Evolutionary conservation across 352 stramenopile species (phyloP).

Genomic region (Saprolegnia diclina): DNA sequence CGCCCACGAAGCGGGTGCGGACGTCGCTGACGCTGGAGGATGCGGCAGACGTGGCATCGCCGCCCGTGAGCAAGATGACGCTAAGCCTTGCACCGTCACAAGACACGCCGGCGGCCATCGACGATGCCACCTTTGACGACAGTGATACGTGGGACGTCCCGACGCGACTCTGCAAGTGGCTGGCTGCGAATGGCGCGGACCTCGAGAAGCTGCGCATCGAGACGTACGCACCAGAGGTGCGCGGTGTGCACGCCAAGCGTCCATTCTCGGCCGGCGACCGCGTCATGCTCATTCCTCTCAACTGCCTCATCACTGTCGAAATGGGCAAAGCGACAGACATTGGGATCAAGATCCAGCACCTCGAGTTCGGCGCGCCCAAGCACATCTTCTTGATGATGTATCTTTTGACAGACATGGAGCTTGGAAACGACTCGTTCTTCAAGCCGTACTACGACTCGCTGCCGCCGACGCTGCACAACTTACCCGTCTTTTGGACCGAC

Average conservation of each 20-base stretch:
- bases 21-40: neutral
- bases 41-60: neutral
- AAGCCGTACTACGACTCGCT: conserved; percentile 97
- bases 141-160: conserved; percentile 8
- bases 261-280: conserved; percentile 81
- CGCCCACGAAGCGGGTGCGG: conserved; percentile 6
- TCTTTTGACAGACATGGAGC: conserved; percentile 94
- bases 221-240: conserved; percentile 89
- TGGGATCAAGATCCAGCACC: conserved; percentile 90
- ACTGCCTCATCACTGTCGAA: conserved; percentile 98
- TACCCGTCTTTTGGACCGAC: conserved; percentile 99
- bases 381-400: conserved; percentile 99
- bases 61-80: neutral
- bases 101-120: neutral
- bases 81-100: neutral
- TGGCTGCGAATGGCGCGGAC: conserved; percentile 63
- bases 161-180: conserved; percentile 55
- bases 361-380: conserved; percentile 98
- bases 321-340: conserved; percentile 98
- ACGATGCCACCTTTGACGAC: neutral
- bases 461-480: conserved; percentile 92
- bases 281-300: conserved; percentile 89
- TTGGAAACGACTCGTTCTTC: conserved; percentile 69
- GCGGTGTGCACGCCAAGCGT: conserved; percentile 87
- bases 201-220: conserved; percentile 72